Conservation (phyloP, 371 early-diverging fungal genomes). For the Chytridium lagenaria region DNA sequence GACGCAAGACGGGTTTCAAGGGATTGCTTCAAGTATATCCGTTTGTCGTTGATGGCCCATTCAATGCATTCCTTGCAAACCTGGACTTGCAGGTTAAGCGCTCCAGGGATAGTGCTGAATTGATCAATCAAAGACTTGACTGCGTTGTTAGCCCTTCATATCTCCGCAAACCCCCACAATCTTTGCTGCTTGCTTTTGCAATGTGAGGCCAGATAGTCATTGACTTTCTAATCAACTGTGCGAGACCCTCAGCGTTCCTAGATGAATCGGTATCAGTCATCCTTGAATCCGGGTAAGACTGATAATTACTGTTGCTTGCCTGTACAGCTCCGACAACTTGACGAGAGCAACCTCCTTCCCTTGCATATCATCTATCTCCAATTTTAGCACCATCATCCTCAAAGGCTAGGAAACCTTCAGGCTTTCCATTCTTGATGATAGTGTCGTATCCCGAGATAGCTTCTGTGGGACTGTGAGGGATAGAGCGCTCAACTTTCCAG, state of each 20-base stretch:
- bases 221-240: slow-evolving; percentile 79
- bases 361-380: slow-evolving; percentile 22
- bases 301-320: slow-evolving; percentile 33
- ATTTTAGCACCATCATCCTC: too few species aligned
- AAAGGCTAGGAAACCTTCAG: slow-evolving; percentile 15
- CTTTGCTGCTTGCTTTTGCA: slow-evolving; percentile 95
- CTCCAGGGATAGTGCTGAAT: slow-evolving; percentile 86
- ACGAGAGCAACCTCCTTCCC: slow-evolving; percentile 38
- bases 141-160: slow-evolving; percentile 42
- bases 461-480: neutral
- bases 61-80: slow-evolving; percentile 92
- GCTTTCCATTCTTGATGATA: slow-evolving; percentile 18
- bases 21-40: slow-evolving; percentile 91
- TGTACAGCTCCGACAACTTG: slow-evolving; percentile 45
- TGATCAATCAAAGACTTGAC: slow-evolving; percentile 88
- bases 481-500: neutral
- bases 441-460: slow-evolving; percentile 13
- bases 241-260: slow-evolving; percentile 81
- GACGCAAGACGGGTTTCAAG: slow-evolving; percentile 92
- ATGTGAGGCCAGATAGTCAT: slow-evolving; percentile 79
- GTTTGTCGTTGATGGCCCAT: slow-evolving; percentile 90
- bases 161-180: too few species aligned
- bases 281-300: neutral
- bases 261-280: slow-evolving; percentile 2
- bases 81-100: slow-evolving; percentile 86